Percentiles rank a stretch among this genome's conserved stretches.
phyloP scores from a whole-genome alignment of 768 basidiomycete species.

The Jaapia argillacea region DNA sequence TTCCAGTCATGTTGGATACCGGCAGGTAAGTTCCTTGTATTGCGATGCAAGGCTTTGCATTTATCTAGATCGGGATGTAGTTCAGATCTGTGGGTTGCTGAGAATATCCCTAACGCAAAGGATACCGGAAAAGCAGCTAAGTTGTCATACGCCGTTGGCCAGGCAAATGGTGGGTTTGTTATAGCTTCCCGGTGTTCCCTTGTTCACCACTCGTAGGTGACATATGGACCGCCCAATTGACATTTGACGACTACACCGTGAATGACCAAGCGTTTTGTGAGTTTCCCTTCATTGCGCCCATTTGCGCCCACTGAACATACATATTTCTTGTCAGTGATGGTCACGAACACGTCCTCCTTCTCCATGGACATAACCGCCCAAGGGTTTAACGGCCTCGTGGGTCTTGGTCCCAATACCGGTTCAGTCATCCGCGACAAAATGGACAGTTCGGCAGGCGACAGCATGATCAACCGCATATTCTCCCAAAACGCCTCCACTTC shows the following conservation, averaged over 20 bases:
- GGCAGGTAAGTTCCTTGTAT: conserved; percentile 50
- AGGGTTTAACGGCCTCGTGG: conserved; percentile 64
- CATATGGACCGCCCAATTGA: conserved; percentile 39
- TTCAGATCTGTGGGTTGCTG: conserved; percentile 68
- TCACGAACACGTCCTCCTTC: conserved; percentile 53
- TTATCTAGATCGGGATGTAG: conserved; percentile 21
- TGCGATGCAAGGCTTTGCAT: neutral
- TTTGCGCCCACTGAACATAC: neutral
- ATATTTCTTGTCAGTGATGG: conserved; percentile 39
- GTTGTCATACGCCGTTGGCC: conserved; percentile 61
- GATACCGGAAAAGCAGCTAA: conserved; percentile 48
- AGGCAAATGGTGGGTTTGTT: conserved; percentile 38
- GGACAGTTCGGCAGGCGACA: conserved; percentile 39
- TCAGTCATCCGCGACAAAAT: conserved; percentile 54
- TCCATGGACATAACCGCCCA: conserved; percentile 47
- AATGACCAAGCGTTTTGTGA: conserved; percentile 58
- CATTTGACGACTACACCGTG: conserved; percentile 49
- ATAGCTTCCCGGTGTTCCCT: neutral
- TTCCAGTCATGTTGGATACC: conserved; percentile 64
- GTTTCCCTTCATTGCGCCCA: conserved; percentile 13
- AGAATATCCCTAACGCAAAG: conserved; percentile 34
- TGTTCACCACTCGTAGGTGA: conserved; percentile 29
- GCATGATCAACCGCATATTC: conserved; percentile 57
- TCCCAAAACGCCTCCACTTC: conserved; percentile 39
- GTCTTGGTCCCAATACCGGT: conserved; percentile 69